Base-by-base conservation (phyloP, 1,284 basidiomycete genomes). In the Coriolopsis trogii region DNA sequence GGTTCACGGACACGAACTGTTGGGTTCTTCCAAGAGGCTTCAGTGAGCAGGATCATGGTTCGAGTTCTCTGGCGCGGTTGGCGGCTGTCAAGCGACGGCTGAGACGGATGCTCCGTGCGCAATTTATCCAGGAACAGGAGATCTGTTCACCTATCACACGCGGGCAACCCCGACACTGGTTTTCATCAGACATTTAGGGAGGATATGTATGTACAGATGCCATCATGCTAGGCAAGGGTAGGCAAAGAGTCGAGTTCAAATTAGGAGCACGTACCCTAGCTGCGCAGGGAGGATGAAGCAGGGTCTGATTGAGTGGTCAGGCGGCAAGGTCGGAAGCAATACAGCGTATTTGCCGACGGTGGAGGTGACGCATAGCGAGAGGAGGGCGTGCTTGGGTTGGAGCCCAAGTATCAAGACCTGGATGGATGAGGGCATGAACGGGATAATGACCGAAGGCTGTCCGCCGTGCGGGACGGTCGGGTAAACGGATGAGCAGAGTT, bases 11-110 rank as follows among this genome's bases (percentile, higher is more conserved):
- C 40, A 49, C 47, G 48, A 23, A 20, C n/a, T 24, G 23, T 16
- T 13, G n/a, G n/a, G n/a, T 16, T 23, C 26, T 31, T 41, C 6
- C 10, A 41, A 31, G 36, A 47, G 42, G 46, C 50, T 59, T 59
- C 54, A 56, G 31, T 51, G 49, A 44, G 46, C 48, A 39, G 37
- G 48, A 9, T 37, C n/a, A 26, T n/a, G 49, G 49, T 59, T 59
- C 58, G 43, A 26, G 47, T 59, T 55, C 52, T 49, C 54, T 51
- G 58, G 44, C 52, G 40, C 37, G 46, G 43, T 36, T 53, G 44
- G 53, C 58, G 58, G 33, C 31, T 34, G 49, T 41, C 51, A 59
- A 49, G 49, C 57, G 54, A 56, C 58, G 48, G 46, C 39, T 44
- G 48, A 41, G 41, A 41, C 41, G 52, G 43, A 41, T 29, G 51